Conservation (phyloP, 768 basidiomycete genomes). For the Phlegmacium glaucopus region DNA sequence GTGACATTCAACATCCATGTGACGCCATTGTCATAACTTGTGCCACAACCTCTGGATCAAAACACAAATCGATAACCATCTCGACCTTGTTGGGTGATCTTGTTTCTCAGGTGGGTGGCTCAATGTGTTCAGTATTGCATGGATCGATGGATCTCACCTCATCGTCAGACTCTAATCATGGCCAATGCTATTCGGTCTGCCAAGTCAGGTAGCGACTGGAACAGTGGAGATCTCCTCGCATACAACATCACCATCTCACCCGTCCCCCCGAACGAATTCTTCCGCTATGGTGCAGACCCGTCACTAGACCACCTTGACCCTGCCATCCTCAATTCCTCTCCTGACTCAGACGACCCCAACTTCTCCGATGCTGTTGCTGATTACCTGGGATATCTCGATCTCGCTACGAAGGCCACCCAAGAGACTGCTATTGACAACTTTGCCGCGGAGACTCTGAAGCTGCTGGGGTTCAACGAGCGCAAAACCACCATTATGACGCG, state of each 20-base stretch:
- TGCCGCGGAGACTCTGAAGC: conserved; percentile 19
- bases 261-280: conserved; percentile 16
- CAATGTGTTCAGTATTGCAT: too few relatives aligned
- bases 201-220: conserved; percentile 21
- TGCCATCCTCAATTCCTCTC: conserved; percentile 17
- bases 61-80: too few relatives aligned
- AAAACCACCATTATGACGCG: conserved; percentile 9
- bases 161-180: conserved; percentile 16
- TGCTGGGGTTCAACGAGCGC: conserved; percentile 23
- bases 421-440: conserved; percentile 21
- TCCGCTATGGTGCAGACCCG: conserved; percentile 16
- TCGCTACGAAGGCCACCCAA: conserved; percentile 17
- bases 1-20: too few relatives aligned
- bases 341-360: conserved; percentile 12
- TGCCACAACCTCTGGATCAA: too few relatives aligned
- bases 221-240: conserved; percentile 16
- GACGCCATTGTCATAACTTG: too few relatives aligned
- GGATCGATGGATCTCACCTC: conserved; percentile 1
- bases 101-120: too few relatives aligned
- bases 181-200: conserved; percentile 16
- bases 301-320: conserved; percentile 23
- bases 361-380: conserved; percentile 13
- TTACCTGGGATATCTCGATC: conserved; percentile 21
- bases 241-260: conserved; percentile 22
- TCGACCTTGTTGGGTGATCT: too few relatives aligned